Evolutionary conservation across 2,329 filamentous ascomycete genomes (phyloP), one percentile per base, ranked within the genome.

Genomic region (Daldinia eschscholtzii): DNA sequence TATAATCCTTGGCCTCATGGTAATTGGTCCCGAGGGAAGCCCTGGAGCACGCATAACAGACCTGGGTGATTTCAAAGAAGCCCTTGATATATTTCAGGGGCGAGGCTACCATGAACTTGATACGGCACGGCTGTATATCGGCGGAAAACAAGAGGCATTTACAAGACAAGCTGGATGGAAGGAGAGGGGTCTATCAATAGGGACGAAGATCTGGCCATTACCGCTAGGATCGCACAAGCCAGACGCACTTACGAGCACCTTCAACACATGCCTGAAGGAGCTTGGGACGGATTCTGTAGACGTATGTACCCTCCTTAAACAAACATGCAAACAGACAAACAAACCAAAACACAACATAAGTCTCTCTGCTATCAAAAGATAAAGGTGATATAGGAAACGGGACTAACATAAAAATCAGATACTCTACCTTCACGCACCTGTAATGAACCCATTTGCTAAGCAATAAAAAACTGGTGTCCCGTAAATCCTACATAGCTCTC

Each of bases 1-100:
- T 68, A 83, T 93, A 74, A 92, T 97, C 83, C 88, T 97, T 50
- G 93, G 93, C 69, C 85, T 93, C 62, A 95, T 96, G 93, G 93
- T 91, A 75, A 92, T 93, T 82, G 92, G 91, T 30, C 88, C 92
- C 2, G 87, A 88, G 64, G 84, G 86, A 65, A 74, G 77, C 10
- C 74, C 78, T 6, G 92, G 92, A 35, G 92, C 91, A 53, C 89
- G 93, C 42, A 89, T 97, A 76, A 94, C 92, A 12, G 6, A 83
- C 57, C 57, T 85, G 1, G 79, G 89, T 61, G 89, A 91, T 33
- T 93, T 91, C 82, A 92, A 90, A 72, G 86, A 87, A 72, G 26
- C 87, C 48, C 87, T 97, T 41, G 91, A 94, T 76, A 84, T 90
- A 69, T 88, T 97, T 76, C 91, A 94, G 79, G 82, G 83, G n/a